Base-by-base conservation (phyloP, 2,329 filamentous ascomycete species). In the Venturia aucupariae region DNA sequence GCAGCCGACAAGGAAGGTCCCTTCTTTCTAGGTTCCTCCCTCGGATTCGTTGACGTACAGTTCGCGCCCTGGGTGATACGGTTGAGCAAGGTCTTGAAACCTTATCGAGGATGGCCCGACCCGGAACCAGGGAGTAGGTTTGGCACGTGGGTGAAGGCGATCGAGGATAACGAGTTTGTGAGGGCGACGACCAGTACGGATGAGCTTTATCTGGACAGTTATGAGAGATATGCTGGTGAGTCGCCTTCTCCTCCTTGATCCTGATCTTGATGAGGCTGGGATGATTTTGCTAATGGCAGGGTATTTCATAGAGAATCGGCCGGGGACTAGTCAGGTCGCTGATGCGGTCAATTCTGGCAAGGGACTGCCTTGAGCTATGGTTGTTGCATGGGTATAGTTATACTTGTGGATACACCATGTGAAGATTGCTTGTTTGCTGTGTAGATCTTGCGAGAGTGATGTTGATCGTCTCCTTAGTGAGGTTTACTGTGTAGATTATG, bases 51-150 rank as follows among this genome's bases (percentile, higher is more conserved):
- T 0, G 89, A 92, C 68, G 80, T 91, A 19, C 86, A 91, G 70
- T 81, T 91, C 57, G 89, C 89, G 1, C 90, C 90, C 0, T 92
- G 90, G 81, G 82, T 90, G 17, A 72, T 92, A 22, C 82, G 90
- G 1, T 76, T 92, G 66, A 79, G 82, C n/a, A 82, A 84, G 2
- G 83, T 91, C 22, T 76, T 90, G 41, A 80, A 83, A 61, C 83
- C 85, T 19, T 86, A 88, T 67, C 79, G 86, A 24, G 83, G 82
- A 27, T 91, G 88, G 86, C 82, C 84, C 0, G 83, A 85, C 30
- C 82, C 86, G 0, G 81, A 86, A 67, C 79, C 81, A 1, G 85
- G 84, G 1, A 84, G 80, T 66, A 79, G 89, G 7, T 90, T 87
- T 86, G 82, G 81, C 35, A 79, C 76, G 57, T 92, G 89, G 89